phyloP scores from a whole-genome alignment of 1,139 yeast species.

The Yamadazyma songkhlaensis region DNA sequence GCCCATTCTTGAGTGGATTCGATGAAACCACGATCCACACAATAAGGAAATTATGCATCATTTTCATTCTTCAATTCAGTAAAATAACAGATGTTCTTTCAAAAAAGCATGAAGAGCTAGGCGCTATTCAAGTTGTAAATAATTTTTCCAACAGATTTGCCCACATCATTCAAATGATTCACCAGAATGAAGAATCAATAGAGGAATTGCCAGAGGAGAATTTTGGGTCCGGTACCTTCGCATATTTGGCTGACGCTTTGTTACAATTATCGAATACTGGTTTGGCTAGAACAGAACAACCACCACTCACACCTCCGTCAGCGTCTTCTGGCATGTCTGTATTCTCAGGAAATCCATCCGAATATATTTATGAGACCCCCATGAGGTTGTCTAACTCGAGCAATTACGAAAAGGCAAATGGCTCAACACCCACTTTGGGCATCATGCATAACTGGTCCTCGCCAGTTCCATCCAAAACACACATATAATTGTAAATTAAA shows the following conservation, averaged over 20 bases:
- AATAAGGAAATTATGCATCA: slow-evolving; percentile 43
- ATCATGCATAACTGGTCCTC: slow-evolving; percentile 9
- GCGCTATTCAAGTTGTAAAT: slow-evolving; percentile 39
- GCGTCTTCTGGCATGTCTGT: not conserved
- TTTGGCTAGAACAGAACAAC: too few relatives aligned
- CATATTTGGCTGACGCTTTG: too few relatives aligned
- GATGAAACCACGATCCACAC: slow-evolving; percentile 38
- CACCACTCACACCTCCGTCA: too few relatives aligned
- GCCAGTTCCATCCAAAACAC: slow-evolving; percentile 11
- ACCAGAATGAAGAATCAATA: not conserved
- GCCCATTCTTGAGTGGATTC: slow-evolving; percentile 51
- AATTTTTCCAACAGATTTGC: slow-evolving; percentile 27
- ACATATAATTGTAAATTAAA: slow-evolving; percentile 4
- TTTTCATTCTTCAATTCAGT: slow-evolving; percentile 45
- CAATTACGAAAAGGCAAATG: slow-evolving; percentile 1
- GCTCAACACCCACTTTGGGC: slow-evolving; percentile 3
- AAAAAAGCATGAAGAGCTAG: slow-evolving; percentile 48
- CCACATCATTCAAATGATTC: not conserved
- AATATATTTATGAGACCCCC: slow-evolving; percentile 9
- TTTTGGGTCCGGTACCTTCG: too few relatives aligned
- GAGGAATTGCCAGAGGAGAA: too few relatives aligned
- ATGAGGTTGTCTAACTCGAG: slow-evolving; percentile 4
- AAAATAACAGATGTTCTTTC: slow-evolving; percentile 54
- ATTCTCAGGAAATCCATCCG: slow-evolving; percentile 1
- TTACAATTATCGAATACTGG: too few relatives aligned